phyloP scores from a whole-genome alignment of 805 yeast species.

The Ogataea allantospora region DNA sequence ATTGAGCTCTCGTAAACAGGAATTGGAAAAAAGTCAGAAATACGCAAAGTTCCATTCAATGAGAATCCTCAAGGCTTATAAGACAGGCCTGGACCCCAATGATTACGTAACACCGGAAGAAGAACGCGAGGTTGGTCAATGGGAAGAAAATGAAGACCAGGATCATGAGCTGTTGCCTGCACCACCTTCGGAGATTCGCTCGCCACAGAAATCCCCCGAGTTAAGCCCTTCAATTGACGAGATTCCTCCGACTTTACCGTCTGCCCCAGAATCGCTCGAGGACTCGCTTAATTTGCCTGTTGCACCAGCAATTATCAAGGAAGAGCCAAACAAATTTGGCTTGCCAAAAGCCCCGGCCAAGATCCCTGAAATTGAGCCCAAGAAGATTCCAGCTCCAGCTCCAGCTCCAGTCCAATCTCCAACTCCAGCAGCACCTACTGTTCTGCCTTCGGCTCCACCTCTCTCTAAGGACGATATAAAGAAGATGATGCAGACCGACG shows the following conservation, averaged over 20 bases:
- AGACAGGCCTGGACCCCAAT: conserved; percentile 56
- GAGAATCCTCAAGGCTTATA: conserved; percentile 50
- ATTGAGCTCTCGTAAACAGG: conserved; percentile 20
- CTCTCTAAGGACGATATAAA: conserved; percentile 39
- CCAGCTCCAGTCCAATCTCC: conserved; percentile 9
- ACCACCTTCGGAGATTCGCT: conserved; percentile 15
- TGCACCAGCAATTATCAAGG: conserved; percentile 32
- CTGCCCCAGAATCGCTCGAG: conserved; percentile 19
- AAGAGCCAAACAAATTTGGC: conserved; percentile 30
- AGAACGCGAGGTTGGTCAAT: conserved; percentile 23
- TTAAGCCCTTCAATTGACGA: neutral
- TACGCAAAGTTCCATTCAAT: conserved; percentile 65
- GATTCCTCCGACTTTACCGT: conserved; percentile 8
- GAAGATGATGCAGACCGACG: conserved; percentile 54
- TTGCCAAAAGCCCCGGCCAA: conserved; percentile 29
- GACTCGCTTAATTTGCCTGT: conserved; percentile 29
- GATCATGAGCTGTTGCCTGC: conserved; percentile 10
- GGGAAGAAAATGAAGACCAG: neutral
- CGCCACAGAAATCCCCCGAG: conserved; percentile 9
- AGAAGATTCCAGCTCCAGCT: conserved; percentile 10
- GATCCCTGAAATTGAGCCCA: conserved; percentile 3
- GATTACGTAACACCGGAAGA: conserved; percentile 45
- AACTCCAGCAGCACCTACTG: too few relatives aligned
- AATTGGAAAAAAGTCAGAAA: conserved; percentile 41
- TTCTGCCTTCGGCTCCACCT: too few relatives aligned